A percentile compares a stretch with the other conserved stretches of the same genome.
Conservation (phyloP, 495 filamentous ascomycete genomes). For the Penicillium mononematosum region DNA sequence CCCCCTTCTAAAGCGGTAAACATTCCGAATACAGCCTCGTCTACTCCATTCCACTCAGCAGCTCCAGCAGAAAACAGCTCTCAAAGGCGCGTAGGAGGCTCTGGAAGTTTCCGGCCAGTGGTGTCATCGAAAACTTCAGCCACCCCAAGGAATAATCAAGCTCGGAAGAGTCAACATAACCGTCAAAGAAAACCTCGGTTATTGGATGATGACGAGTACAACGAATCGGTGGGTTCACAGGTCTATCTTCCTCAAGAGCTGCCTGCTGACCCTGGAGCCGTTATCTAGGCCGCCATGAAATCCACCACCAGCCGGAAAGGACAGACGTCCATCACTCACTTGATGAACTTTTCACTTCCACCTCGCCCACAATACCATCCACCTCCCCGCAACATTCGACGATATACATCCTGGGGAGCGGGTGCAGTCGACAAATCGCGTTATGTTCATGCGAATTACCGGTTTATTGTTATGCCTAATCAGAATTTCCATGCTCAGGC, state of each 20-base stretch:
- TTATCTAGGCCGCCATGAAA: conserved; percentile 67
- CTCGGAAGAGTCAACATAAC: conserved; percentile 71
- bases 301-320: conserved; percentile 83
- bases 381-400: conserved; percentile 54
- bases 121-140: conserved; percentile 52
- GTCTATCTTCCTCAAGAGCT: conserved; percentile 8
- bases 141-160: conserved; percentile 69
- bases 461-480: conserved; percentile 86
- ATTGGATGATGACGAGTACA: conserved; percentile 78
- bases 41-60: conserved; percentile 41
- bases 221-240: conserved; percentile 62
- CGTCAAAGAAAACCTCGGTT: conserved; percentile 54
- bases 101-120: conserved; percentile 62
- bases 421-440: conserved; percentile 89
- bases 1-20: conserved; percentile 48
- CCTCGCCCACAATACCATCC: conserved; percentile 67
- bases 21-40: conserved; percentile 35
- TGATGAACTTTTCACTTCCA: conserved; percentile 87
- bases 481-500: conserved; percentile 78
- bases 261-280: conserved; percentile 22
- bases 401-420: conserved; percentile 77
- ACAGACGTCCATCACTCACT: conserved; percentile 93
- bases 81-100: conserved; percentile 61
- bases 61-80: conserved; percentile 48
- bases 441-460: conserved; percentile 96